phyloP scores from a whole-genome alignment of 805 yeast genomes.

The Ogataea trehaloabstinens region DNA sequence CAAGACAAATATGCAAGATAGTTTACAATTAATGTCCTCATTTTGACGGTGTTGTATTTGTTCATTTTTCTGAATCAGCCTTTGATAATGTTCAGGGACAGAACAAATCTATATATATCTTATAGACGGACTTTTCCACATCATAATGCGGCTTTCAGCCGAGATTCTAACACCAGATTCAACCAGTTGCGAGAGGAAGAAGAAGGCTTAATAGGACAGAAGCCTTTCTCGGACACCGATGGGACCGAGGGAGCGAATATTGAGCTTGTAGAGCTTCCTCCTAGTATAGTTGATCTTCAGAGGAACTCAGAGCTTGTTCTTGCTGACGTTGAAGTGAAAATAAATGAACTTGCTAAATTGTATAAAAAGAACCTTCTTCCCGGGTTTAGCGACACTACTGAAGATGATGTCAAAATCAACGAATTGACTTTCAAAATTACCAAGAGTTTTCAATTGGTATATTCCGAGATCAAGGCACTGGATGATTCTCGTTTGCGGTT shows the following conservation, averaged over 20 bases:
- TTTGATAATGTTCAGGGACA: conserved; percentile 79
- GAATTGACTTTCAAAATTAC: conserved; percentile 72
- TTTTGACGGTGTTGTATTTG: too few relatives aligned
- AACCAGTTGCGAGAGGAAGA: conserved; percentile 50
- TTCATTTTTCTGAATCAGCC: too few relatives aligned
- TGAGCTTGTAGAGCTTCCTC: conserved; percentile 69
- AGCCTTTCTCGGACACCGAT: conserved; percentile 21
- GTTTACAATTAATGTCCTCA: too few relatives aligned
- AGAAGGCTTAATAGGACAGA: conserved; percentile 48
- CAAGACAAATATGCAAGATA: too few relatives aligned
- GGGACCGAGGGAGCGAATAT: conserved; percentile 35
- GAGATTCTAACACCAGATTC: conserved; percentile 25
- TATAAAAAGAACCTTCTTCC: conserved; percentile 85
- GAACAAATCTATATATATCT: conserved; percentile 88
- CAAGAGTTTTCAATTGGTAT: conserved; percentile 73
- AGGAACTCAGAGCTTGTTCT: conserved; percentile 67
- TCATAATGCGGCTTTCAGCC: conserved; percentile 32
- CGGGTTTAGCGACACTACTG: conserved; percentile 77
- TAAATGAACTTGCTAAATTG: conserved; percentile 60
- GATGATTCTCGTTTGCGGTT: conserved; percentile 35
- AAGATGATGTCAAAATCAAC: conserved; percentile 77
- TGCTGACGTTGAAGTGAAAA: conserved; percentile 47
- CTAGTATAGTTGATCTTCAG: conserved; percentile 73
- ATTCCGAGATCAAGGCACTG: conserved; percentile 68
- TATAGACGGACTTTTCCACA: conserved; percentile 89